Base-by-base conservation (phyloP, 148 eudicot genomes). In the Drosera capensis region DNA sequence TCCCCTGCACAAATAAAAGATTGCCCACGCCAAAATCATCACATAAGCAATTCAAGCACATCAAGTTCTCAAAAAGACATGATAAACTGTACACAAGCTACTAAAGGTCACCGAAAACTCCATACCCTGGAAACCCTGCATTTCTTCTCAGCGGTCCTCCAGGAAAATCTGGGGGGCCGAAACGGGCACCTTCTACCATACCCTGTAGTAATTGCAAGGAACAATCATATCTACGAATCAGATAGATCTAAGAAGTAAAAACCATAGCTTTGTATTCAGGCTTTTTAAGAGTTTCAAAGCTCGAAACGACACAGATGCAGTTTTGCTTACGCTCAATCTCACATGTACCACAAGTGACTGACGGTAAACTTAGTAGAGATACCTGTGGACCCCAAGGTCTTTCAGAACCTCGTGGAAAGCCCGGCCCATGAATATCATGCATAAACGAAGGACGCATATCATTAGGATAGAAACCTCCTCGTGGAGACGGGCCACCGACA, bases 321-420 rank as follows among this genome's bases (percentile, higher is more conserved):
- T 6, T 34, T 29, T 6, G 8, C 11, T 34, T 6, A 8, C 14
- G 23, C 14, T 41, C 23, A 17, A 22, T 8, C 20, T 17, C 45
- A 41, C 23, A 19, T 17, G 45, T 18, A 40, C 38, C 2, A 11
- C n/a, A 34, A 11, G 11, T 15, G n/a, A 34, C 9, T 4, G 2
- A 4, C 2, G 2, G 14, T 11, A 34, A 34, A 34, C 2, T 34
- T 2, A 40, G 11, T 9, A 4, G 8, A 11, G 15, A 29, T 77
- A 88, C 97, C 93, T 75, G 95, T 30, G 92, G 77, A 49, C 72
- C 78, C 95, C 95, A 88, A 30, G 74, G 71, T 30, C 92, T 80
- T 57, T 80, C 94, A 43, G 83, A 63, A 25, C 72, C 46, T 47
- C 61, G 73, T 51, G 69, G 85, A 16, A 71, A 43, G 40, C 78